These are phyloP conservation scores for Withania somnifera DNA, from an alignment of 305 asterid species.

Conservation along the genomic window DNA sequence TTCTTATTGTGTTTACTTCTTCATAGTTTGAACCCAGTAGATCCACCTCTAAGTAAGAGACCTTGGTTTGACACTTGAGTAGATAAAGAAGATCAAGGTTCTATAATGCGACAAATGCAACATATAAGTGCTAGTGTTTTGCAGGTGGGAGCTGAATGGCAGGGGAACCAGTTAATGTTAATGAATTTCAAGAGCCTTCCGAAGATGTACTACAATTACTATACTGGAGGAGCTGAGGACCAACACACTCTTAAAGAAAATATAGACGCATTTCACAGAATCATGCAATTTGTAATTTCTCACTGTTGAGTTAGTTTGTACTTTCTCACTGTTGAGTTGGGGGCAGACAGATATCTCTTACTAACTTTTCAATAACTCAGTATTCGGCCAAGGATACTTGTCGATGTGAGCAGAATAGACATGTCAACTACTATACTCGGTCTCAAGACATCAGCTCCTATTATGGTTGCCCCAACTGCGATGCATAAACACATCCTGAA, in stretches of 20 bases:
- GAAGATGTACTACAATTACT: conserved; percentile 57
- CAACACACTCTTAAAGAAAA: conserved; percentile 52
- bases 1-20: too few relatives aligned
- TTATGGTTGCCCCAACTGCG: conserved; percentile 59
- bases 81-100: neutral
- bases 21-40: too few relatives aligned
- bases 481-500: conserved; percentile 50
- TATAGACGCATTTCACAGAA: conserved; percentile 38
- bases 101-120: neutral
- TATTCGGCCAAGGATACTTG: conserved; percentile 47
- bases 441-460: conserved; percentile 37
- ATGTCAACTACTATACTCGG: conserved; percentile 50
- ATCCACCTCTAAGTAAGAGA: neutral
- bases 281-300: conserved; percentile 20
- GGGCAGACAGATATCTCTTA: neutral
- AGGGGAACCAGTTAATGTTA: conserved; percentile 28
- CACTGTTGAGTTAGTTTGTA: conserved; percentile 3
- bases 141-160: conserved; percentile 27
- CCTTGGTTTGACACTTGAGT: neutral
- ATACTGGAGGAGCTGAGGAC: conserved; percentile 64
- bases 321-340: neutral
- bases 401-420: conserved; percentile 46
- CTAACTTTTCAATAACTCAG: conserved; percentile 14
- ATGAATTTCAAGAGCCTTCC: conserved; percentile 59
- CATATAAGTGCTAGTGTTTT: neutral